phyloP scores from a whole-genome alignment of 2,329 filamentous ascomycete species.

The Dothiorella sarmentorum region DNA sequence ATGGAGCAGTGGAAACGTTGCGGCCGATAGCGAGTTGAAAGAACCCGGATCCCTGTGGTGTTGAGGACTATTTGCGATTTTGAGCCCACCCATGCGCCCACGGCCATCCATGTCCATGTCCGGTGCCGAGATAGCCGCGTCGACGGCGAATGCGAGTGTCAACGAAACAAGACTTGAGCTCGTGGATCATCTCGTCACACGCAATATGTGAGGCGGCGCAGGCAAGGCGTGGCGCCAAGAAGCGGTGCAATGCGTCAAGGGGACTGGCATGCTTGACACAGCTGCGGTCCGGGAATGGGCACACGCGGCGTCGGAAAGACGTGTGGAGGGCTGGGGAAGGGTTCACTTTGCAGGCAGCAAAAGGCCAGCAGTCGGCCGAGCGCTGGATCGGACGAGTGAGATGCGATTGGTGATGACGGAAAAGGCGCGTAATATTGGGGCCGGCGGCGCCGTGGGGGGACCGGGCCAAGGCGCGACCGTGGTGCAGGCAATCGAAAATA shows the following conservation, averaged over 20 bases:
- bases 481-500: background rate
- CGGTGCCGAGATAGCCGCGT: background rate
- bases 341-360: too few species aligned
- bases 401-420: slow-evolving; percentile 3
- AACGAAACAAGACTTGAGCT: background rate
- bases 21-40: background rate
- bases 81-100: too few species aligned
- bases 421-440: slow-evolving; percentile 11
- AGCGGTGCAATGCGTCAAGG: background rate
- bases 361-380: slow-evolving; percentile 15
- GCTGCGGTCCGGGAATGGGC: background rate
- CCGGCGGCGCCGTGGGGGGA: slow-evolving; percentile 12
- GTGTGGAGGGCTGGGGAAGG: slow-evolving; percentile 9
- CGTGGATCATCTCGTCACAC: background rate
- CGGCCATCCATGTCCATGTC: too few species aligned
- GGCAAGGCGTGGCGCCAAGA: background rate
- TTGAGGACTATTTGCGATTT: too few species aligned
- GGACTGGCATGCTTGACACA: background rate
- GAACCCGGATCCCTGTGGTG: too few species aligned
- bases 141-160: background rate
- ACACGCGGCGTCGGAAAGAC: background rate
- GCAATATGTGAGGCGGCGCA: background rate
- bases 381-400: slow-evolving; percentile 5
- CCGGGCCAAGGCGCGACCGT: slow-evolving; percentile 1
- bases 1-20: background rate